Evolutionary conservation across 116 monocot genomes (phyloP), one percentile per base, ranked within the genome.

Genomic region (Thalassia testudinum): DNA sequence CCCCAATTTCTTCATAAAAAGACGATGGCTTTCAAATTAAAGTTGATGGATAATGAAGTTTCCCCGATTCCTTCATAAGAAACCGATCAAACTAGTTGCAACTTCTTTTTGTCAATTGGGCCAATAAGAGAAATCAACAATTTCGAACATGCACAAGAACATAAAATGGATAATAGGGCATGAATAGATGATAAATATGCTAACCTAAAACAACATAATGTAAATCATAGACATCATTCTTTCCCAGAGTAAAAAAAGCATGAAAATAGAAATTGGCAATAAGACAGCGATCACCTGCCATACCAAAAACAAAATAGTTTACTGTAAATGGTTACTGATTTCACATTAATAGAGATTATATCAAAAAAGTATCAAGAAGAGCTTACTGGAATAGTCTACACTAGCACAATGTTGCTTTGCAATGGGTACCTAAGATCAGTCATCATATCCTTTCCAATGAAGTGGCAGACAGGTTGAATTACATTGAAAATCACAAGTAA

Each of bases 361-460:
- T 5, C 30, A 1, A 52, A 16, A 17, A 20, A 24, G 56, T n/a
- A n/a, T n/a, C n/a, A 27, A 12, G 19, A 56, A 18, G 43, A 67
- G 73, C 75, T 1, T 75, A 92, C 86, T 14, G 81, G 72, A 37
- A 92, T 64, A 57, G 77, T 82, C 92, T 82, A 92, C 21, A 66
- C 29, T 52, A 79, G 75, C 1, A 92, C 63, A 0, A 82, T 92
- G 67, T 72, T 79, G 28, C 67, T 61, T 50, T 77, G 74, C 22
- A 74, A 52, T 26, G 92, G 92, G 59, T 83, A 92, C 65, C 62
- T 79, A 10, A 92, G 48, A 63, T 83, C 80, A 53, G 24, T 43
- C 74, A 92, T 77, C 92, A 86, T 86, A 37, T 80, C 75, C 57
- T 68, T 75, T 19, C 75, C 83, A 50, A 86, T 76, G 61, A 77